A percentile compares a stretch with the other conserved stretches of the same genome.
These are phyloP conservation scores for Chalaropsis ovoidea DNA, from an alignment of 2,329 filamentous ascomycete genomes.

Conservation along the genomic window DNA sequence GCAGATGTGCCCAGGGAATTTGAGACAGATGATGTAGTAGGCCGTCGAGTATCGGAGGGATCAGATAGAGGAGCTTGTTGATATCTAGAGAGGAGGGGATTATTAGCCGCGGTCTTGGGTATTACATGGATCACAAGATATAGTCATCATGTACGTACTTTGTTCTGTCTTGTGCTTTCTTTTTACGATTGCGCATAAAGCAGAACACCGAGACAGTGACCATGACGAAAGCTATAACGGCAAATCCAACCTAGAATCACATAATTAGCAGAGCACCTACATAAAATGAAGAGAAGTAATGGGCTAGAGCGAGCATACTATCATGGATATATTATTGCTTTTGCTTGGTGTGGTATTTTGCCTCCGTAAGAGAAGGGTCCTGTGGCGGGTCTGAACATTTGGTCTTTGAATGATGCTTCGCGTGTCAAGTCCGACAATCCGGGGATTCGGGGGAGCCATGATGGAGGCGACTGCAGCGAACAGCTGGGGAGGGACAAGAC, in stretches of 20 bases:
- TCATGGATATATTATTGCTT: conserved; percentile 23
- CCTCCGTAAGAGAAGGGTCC: neutral
- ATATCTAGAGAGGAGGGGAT: conserved; percentile 16
- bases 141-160: conserved; percentile 14
- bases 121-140: no score
- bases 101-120: neutral
- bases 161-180: conserved; percentile 16
- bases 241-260: conserved; percentile 20
- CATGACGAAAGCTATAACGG: conserved; percentile 21
- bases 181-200: conserved; percentile 25
- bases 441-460: neutral
- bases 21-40: conserved; percentile 13
- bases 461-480: neutral
- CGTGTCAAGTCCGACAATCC: neutral
- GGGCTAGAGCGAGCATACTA: conserved; percentile 8
- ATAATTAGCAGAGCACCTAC: neutral
- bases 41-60: conserved; percentile 23
- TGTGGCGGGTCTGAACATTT: neutral
- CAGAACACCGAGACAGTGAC: conserved; percentile 23
- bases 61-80: conserved; percentile 25
- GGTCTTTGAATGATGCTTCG: neutral
- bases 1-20: conserved; percentile 16
- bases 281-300: neutral
- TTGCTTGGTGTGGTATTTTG: neutral
- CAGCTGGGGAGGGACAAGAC: neutral